phyloP scores from a whole-genome alignment of 208 protist species.

The Acanthamoeba quina region DNA sequence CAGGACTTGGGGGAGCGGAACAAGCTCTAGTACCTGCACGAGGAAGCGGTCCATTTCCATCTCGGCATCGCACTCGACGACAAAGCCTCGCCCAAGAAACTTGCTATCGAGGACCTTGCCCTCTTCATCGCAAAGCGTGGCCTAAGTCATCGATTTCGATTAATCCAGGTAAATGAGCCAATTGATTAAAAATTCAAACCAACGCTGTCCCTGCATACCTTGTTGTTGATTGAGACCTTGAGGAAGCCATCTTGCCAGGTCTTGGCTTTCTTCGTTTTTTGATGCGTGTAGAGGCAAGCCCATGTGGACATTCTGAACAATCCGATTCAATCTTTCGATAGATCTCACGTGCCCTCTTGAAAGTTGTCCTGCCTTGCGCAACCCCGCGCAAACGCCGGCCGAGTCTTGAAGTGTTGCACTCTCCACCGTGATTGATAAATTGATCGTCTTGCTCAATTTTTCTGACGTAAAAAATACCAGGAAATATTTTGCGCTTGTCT shows the following conservation, averaged over 20 bases:
- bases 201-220: constrained; percentile 1
- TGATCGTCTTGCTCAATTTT: too few relatives aligned
- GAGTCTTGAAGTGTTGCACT: too few relatives aligned
- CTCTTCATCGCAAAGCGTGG: constrained; percentile 65
- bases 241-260: constrained; percentile 59
- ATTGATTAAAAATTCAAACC: not conserved
- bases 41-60: constrained; percentile 68
- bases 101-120: constrained; percentile 67
- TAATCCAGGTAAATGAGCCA: not conserved
- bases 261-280: constrained; percentile 72
- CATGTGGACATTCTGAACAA: not conserved
- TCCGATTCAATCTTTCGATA: too few relatives aligned
- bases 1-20: not conserved
- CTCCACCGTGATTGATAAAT: too few relatives aligned
- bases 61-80: constrained; percentile 43
- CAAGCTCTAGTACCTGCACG: constrained; percentile 24
- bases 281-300: constrained; percentile 67
- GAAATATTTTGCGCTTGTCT: not conserved
- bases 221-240: constrained; percentile 38
- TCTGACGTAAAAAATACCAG: not conserved
- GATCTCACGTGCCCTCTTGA: too few relatives aligned
- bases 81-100: constrained; percentile 25
- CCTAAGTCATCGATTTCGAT: not conserved
- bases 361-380: too few relatives aligned
- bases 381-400: too few relatives aligned